Evolutionary conservation across 2,329 filamentous ascomycete species (phyloP).

Genomic region (Arthroderma sp.): DNA sequence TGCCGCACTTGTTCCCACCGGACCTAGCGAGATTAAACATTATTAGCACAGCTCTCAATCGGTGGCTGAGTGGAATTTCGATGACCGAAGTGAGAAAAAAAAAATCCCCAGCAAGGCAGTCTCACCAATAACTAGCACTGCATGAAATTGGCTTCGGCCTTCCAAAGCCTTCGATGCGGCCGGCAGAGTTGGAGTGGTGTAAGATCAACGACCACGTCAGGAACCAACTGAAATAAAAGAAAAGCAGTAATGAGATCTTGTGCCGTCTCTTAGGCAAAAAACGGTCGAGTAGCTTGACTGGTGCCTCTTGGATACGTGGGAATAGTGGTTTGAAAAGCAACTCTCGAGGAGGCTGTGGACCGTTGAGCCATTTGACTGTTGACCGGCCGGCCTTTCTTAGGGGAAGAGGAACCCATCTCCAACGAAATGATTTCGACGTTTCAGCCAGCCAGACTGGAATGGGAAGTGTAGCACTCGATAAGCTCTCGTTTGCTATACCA

Average conservation of each 20-base stretch:
- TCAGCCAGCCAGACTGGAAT: conserved; percentile 37
- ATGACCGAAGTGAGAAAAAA: not conserved
- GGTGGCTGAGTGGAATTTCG: not conserved
- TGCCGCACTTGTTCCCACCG: conserved; percentile 35
- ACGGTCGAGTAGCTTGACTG: conserved; percentile 29
- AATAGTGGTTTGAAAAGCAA: conserved; percentile 35
- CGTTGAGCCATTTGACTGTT: conserved; percentile 33
- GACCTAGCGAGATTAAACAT: conserved; percentile 17
- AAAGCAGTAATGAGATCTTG: conserved; percentile 29
- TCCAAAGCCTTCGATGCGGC: conserved; percentile 37
- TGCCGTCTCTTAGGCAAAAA: conserved; percentile 35
- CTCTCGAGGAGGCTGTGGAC: conserved; percentile 33
- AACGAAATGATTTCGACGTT: conserved; percentile 34
- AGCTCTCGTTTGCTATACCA: conserved; percentile 2
- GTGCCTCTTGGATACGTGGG: conserved; percentile 34
- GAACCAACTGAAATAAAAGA: conserved; percentile 35
- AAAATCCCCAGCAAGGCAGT: not conserved
- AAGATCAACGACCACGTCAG: conserved; percentile 34
- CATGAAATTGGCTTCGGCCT: conserved; percentile 33
- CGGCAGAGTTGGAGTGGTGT: conserved; percentile 32
- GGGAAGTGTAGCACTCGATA: conserved; percentile 11
- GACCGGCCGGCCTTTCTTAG: conserved; percentile 32
- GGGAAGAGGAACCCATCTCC: conserved; percentile 35
- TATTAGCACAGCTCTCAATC: not conserved
- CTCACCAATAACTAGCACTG: conserved; percentile 33